Base-by-base conservation (phyloP, 2,329 filamentous ascomycete genomes). In the Penicillium sp. region DNA sequence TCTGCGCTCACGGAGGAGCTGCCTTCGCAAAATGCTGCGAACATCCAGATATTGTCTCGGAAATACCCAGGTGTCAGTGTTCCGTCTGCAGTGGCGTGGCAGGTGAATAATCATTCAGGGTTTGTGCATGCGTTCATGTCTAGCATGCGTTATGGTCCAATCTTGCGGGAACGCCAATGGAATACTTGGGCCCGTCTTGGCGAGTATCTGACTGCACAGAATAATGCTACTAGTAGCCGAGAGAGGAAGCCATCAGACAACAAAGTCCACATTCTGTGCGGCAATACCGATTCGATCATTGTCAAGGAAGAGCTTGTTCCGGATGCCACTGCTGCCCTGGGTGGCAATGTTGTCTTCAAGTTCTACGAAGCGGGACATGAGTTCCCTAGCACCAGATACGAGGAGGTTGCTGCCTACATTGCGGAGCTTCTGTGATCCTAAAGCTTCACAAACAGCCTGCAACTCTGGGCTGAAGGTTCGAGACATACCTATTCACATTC, bases 81-180 rank as follows among this genome's bases (percentile, higher is more conserved):
- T 3, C 79, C 82, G 0, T 75, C 77, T 3, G 80, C 86, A 0
- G 82, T 89, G 41, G 69, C 73, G 38, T 90, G 87, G 85, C 88
- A 92, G 68, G 71, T 89, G 16, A 72, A 76, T 30, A 63, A 79
- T 25, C 86, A 92, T 64, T 62, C 66, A 1, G 88, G 86, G 0
- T 91, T 89, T 61, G 73, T 89, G 4, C 73, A 75, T 2, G 80
- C 87, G 0, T 90, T 90, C 61, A 78, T 89, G 60, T 87, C 82
- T 49, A 83, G 80, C 27, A 84, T 92, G 57, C 77, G 83, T 16
- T 71, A 86, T 60, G 84, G 83, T 2, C 88, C 88, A 0, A 82
- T 91, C 18, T 81, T 84, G 53, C 77, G 78, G 11, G 79, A 86
- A 55, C 61, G 64, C 2, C 64, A 72, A 48, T 77, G 82, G 47